A percentile compares a stretch with the other conserved stretches of the same genome.
phyloP scores from a whole-genome alignment of 306 rosid genomes.

The Glycine latifolia region DNA sequence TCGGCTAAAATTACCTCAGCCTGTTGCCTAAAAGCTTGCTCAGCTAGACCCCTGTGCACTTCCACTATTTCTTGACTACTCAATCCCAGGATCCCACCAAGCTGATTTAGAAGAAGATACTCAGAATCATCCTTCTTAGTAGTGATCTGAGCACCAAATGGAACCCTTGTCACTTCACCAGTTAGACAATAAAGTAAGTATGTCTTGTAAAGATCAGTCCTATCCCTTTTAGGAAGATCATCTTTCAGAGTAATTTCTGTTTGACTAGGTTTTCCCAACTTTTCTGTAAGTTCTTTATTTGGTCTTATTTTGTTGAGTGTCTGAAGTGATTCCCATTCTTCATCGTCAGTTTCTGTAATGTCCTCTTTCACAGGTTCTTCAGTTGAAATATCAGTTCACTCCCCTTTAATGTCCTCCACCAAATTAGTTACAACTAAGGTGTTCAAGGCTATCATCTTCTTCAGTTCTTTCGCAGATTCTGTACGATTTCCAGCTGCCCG shows the following conservation, averaged over 20 bases:
- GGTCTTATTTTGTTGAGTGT: constrained; percentile 79
- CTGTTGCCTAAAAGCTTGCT: constrained; percentile 94
- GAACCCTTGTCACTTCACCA: constrained; percentile 83
- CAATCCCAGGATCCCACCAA: constrained; percentile 89
- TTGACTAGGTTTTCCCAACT: constrained; percentile 89
- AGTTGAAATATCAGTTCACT: constrained; percentile 63
- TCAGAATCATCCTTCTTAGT: constrained; percentile 93
- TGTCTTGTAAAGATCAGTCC: constrained; percentile 90
- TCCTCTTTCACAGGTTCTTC: constrained; percentile 75
- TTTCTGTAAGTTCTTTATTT: constrained; percentile 65
- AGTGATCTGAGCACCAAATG: constrained; percentile 81
- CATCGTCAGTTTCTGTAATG: constrained; percentile 52
- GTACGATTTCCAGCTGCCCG: constrained; percentile 77
- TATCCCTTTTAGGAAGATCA: constrained; percentile 86
- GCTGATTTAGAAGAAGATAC: constrained; percentile 78
- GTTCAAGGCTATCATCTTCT: constrained; percentile 93
- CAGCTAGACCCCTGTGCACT: constrained; percentile 88
- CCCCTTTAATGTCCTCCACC: constrained; percentile 93
- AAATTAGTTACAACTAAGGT: constrained; percentile 88
- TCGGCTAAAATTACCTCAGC: constrained; percentile 97
- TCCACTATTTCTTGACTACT: constrained; percentile 75
- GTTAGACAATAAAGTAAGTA: constrained; percentile 85
- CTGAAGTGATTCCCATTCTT: constrained; percentile 85
- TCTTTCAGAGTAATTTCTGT: constrained; percentile 92
- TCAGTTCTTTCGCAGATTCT: constrained; percentile 91